These are phyloP conservation scores for Talaromyces ruber DNA, from an alignment of 495 filamentous ascomycete species.

Conservation along the genomic window DNA sequence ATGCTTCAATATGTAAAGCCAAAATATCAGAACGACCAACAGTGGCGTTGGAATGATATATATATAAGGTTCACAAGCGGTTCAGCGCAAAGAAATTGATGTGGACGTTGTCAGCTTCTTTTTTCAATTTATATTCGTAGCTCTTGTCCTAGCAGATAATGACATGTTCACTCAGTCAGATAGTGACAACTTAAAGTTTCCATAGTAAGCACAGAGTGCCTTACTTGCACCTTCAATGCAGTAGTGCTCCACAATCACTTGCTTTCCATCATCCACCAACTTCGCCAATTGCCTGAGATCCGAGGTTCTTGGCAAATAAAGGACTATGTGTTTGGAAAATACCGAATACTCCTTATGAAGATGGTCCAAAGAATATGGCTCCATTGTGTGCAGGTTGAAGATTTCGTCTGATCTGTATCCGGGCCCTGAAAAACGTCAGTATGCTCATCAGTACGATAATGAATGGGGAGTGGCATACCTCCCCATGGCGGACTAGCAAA, in stretches of 20 bases:
- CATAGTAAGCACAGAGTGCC: conserved; percentile 49
- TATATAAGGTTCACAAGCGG: not conserved
- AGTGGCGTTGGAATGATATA: not conserved
- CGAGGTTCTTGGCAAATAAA: conserved; percentile 86
- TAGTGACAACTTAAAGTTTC: conserved; percentile 22
- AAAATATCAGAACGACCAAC: not conserved
- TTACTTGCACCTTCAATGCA: conserved; percentile 88
- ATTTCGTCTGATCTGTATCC: conserved; percentile 67
- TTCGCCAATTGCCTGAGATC: conserved; percentile 75
- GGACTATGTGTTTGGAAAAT: conserved; percentile 46
- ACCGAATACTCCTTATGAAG: conserved; percentile 52
- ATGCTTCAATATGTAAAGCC: not conserved
- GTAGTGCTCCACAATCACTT: conserved; percentile 76
- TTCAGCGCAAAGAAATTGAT: not conserved
- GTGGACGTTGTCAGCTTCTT: not conserved
- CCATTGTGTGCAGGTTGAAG: conserved; percentile 80
- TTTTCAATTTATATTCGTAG: not conserved
- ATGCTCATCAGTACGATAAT: not conserved
- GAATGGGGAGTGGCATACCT: conserved; percentile 35
- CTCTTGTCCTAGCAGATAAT: not conserved
- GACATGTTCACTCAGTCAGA: not conserved
- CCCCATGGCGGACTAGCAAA: conserved; percentile 97
- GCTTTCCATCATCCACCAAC: conserved; percentile 42
- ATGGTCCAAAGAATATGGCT: conserved; percentile 65
- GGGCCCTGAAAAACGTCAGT: conserved; percentile 46